Percentiles rank a stretch among this genome's conserved stretches.
Conservation (phyloP, 2,329 filamentous ascomycete genomes). For the Alternaria metachromatica region DNA sequence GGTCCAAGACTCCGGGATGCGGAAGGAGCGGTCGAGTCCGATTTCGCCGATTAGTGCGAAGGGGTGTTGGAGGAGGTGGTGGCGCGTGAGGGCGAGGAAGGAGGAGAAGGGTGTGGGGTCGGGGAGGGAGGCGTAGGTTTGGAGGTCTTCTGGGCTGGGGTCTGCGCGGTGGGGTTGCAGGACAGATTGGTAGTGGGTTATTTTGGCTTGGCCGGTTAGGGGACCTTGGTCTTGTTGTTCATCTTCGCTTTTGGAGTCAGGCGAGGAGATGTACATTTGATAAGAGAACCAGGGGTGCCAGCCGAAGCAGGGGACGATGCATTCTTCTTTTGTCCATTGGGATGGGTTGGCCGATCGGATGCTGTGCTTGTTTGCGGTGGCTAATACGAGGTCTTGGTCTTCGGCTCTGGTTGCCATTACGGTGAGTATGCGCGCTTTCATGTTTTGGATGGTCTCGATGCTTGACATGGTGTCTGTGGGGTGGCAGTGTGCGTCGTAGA, state of each 20-base stretch:
- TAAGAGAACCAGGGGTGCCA: slow-evolving; percentile 91
- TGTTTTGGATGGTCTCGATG: slow-evolving; percentile 63
- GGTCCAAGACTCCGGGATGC: slow-evolving; percentile 69
- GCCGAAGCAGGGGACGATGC: slow-evolving; percentile 75
- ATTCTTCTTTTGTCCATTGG: slow-evolving; percentile 45
- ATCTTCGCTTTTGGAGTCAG: neutral
- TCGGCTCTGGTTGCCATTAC: slow-evolving; percentile 79
- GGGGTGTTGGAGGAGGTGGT: slow-evolving; percentile 64
- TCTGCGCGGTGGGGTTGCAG: slow-evolving; percentile 57
- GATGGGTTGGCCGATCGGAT: slow-evolving; percentile 46
- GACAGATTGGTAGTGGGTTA: slow-evolving; percentile 70
- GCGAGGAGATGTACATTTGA: slow-evolving; percentile 64
- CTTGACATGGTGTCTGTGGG: slow-evolving; percentile 78
- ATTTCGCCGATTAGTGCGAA: slow-evolving; percentile 77
- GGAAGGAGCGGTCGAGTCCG: slow-evolving; percentile 78
- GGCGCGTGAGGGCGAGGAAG: slow-evolving; percentile 64
- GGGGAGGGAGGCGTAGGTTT: slow-evolving; percentile 60
- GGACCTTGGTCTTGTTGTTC: slow-evolving; percentile 50
- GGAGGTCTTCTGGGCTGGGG: slow-evolving; percentile 49
- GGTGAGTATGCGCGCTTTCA: slow-evolving; percentile 71
- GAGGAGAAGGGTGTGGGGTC: slow-evolving; percentile 65
- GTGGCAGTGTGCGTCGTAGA: slow-evolving; percentile 84
- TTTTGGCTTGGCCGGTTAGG: slow-evolving; percentile 55
- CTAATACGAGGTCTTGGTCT: slow-evolving; percentile 75
- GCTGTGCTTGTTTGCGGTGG: slow-evolving; percentile 64